A percentile compares a stretch with the other conserved stretches of the same genome.
Evolutionary conservation across 768 basidiomycete species (phyloP).

Genomic region (Leccinum fibrillosum): DNA sequence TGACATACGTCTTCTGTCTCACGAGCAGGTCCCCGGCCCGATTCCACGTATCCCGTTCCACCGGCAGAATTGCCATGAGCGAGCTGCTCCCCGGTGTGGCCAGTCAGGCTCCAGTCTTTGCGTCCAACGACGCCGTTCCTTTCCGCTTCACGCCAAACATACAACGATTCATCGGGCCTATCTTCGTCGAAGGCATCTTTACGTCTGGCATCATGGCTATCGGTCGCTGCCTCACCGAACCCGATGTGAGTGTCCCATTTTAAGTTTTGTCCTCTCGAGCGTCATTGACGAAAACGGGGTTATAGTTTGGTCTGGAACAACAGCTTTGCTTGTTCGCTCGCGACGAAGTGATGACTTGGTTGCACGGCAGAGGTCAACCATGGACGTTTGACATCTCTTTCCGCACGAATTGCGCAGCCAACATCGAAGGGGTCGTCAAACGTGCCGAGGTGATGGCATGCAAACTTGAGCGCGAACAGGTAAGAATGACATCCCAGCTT

Average conservation of each 20-base stretch:
- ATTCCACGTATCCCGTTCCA: constrained; percentile 86
- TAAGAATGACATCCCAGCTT: constrained; percentile 26
- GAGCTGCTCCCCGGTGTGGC: constrained; percentile 77
- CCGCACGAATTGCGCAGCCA: constrained; percentile 55
- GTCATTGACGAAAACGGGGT: neutral
- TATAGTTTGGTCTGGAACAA: constrained; percentile 87
- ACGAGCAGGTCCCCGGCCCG: constrained; percentile 80
- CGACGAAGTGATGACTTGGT: constrained; percentile 86
- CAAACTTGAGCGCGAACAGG: constrained; percentile 82
- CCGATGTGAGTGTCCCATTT: constrained; percentile 58
- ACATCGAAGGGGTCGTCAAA: constrained; percentile 70
- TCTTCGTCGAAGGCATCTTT: constrained; percentile 87
- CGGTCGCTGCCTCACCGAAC: constrained; percentile 84
- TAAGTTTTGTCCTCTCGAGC: neutral
- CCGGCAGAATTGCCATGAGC: constrained; percentile 89
- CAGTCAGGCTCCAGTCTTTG: constrained; percentile 57
- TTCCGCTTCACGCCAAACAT: constrained; percentile 98
- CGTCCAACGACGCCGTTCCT: constrained; percentile 83
- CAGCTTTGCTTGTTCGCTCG: constrained; percentile 88
- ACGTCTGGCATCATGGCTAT: constrained; percentile 88
- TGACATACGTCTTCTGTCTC: constrained; percentile 85
- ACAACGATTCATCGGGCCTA: constrained; percentile 86
- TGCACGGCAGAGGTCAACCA: constrained; percentile 54
- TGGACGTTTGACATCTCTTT: constrained; percentile 57
- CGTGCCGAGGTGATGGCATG: constrained; percentile 83